Evolutionary conservation across 1,284 basidiomycete genomes (phyloP), one percentile per base, ranked within the genome.

Genomic region (Dichomitus squalens): DNA sequence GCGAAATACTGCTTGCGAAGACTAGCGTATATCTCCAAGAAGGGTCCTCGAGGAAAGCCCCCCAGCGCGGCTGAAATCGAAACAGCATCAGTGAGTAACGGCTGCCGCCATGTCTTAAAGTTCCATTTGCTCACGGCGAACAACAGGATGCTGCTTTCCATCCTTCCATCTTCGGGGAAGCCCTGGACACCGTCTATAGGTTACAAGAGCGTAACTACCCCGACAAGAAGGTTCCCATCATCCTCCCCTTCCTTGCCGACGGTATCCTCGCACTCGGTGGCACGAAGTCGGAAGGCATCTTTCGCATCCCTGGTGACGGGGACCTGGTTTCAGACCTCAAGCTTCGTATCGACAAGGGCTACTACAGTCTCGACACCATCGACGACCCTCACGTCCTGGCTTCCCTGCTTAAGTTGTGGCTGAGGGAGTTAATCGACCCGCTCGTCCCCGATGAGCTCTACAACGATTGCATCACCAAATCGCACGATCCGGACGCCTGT

Each of bases 91-190:
- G 89, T 90, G 66, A 64, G 85, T 78, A 14, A 21, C 7, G 3
- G 31, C 25, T 12, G 16, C n/a, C 14, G n/a, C 21, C 18, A 23
- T 9, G 9, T 35, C 50, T 55, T 39, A 57, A 20, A 38, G 16
- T 33, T 25, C 21, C 11, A 1, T 9, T 23, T 39, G 12, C 44
- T 50, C 27, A 56, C 18, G 27, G 41, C n/a, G 27, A 46, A 48
- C 39, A 3, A 38, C 65, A 91, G 86, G 93, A 95, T 67, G 92
- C 93, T 27, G 94, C 95, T 1, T 97, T 96, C 75, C 91, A 95
- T 65, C 93, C 94, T 0, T 94, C 92, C 1, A 95, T 92, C 0
- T 97, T 96, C 68, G 93, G 93, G 43, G 93, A 95, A 75, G 88
- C 90, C 0, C 78, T 97, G 8, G 88, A 92, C 61, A 86, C 86